Evolutionary conservation across 805 yeast species (phyloP), one percentile per base, ranked within the genome.

Genomic region (Saccharomycopsis lassenensis): DNA sequence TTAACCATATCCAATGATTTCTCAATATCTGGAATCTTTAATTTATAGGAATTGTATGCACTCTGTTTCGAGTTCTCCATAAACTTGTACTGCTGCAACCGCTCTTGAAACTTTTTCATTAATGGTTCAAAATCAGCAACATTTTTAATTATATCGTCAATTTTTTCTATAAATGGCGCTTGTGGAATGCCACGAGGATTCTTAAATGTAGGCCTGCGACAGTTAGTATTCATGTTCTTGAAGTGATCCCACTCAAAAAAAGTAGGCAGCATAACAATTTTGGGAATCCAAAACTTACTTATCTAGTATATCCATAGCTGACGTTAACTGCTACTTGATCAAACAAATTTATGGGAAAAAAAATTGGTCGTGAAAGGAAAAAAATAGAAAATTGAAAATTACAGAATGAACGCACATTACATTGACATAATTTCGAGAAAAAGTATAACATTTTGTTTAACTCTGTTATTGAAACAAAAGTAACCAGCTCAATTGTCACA

Each of bases 171-270:
- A 56, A 91, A 91, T 27, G 93, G 95, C 1, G 98, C 98, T 52
- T 83, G 81, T 5, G 98, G 98, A 39, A 91, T 91, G 3, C 98
- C 98, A 46, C 97, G 70, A 7, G 96, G 91, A 52, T 91, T 91
- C 17, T 75, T 60, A 33, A 72, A 67, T 2, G 67, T 69, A 10
- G 77, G 67, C 49, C 77, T 34, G 22, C 15, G 18, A 35, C 12
- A n/a, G 33, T 31, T 31, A 31, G 25, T 31, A 20, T 12, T n/a
- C 11, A n/a, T 11, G 29, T 7, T 26, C 7, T 11, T 11, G n/a
- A n/a, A n/a, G n/a, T n/a, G n/a, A n/a, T n/a, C n/a, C n/a, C n/a
- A n/a, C n/a, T n/a, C n/a, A n/a, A n/a, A n/a, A n/a, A n/a, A n/a
- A n/a, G n/a, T n/a, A n/a, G n/a, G n/a, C n/a, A n/a, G n/a, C n/a